phyloP scores from a whole-genome alignment of 306 rosid genomes.

The Corylus americana region DNA sequence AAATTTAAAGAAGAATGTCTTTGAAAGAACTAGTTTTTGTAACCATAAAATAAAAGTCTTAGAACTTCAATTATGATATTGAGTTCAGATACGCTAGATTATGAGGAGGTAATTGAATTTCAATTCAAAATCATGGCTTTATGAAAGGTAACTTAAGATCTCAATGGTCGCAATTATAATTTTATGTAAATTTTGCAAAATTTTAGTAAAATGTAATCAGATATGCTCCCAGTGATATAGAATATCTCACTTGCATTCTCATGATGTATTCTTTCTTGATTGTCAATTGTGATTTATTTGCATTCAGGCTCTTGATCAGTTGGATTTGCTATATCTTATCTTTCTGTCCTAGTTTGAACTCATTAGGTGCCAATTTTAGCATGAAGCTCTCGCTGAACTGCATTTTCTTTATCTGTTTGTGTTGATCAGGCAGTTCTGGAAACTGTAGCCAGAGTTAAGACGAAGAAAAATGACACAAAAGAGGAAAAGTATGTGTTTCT shows the following conservation, averaged over 20 bases:
- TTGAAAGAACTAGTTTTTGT: neutral
- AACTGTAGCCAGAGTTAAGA: slow-evolving; percentile 94
- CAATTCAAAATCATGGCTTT: neutral
- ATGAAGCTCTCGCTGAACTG: slow-evolving; percentile 22
- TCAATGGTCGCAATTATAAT: neutral
- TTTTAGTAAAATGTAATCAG: no score
- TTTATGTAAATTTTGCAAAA: neutral
- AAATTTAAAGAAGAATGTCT: neutral
- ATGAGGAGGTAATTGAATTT: neutral
- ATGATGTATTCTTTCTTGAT: neutral
- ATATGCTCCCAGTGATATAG: neutral
- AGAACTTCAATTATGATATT: neutral
- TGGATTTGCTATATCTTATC: neutral
- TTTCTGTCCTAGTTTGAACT: neutral
- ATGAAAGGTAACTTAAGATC: neutral
- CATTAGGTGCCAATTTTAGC: neutral
- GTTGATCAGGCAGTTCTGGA: slow-evolving; percentile 90
- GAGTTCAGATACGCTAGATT: neutral
- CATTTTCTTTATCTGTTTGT: slow-evolving; percentile 19
- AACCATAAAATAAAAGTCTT: neutral
- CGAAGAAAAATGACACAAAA: slow-evolving; percentile 93
- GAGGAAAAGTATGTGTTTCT: slow-evolving; percentile 80
- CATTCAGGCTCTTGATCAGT: slow-evolving; percentile 2
- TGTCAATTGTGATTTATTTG: slow-evolving; percentile 12
- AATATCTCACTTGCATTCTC: neutral